These are phyloP conservation scores for Erodium chrysanthum DNA, from an alignment of 441 rosid genomes.

Conservation along the genomic window DNA sequence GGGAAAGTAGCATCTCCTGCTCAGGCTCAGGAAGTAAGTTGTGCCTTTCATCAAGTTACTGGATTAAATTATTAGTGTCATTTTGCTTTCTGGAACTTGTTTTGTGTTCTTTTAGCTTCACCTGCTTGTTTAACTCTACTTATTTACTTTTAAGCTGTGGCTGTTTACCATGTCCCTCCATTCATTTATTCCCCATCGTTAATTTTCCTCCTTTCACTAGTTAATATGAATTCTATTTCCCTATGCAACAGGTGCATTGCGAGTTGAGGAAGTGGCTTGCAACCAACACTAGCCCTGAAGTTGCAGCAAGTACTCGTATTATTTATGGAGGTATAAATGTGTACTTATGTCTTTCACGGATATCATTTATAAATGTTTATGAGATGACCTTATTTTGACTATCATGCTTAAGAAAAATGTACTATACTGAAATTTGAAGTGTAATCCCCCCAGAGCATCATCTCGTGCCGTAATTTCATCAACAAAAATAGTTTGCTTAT, in stretches of 20 bases:
- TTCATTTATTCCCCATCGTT: background rate
- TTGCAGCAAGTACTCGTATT: conserved; percentile 48
- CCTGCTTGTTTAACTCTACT: background rate
- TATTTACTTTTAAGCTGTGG: background rate
- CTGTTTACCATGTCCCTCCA: background rate
- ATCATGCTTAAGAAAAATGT: background rate
- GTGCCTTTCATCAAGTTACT: background rate
- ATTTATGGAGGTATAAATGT: conserved; percentile 52
- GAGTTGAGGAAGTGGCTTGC: conserved; percentile 60
- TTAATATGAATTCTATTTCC: background rate
- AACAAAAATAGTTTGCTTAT: background rate
- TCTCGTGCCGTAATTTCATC: background rate
- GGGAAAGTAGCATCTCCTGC: conserved; percentile 66
- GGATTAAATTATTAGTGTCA: background rate
- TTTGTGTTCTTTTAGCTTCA: background rate
- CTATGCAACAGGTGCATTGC: conserved; percentile 36
- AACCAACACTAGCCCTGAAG: conserved; percentile 41
- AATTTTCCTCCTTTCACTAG: background rate
- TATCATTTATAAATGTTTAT: background rate
- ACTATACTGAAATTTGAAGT: background rate
- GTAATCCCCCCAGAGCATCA: background rate
- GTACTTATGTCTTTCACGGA: background rate
- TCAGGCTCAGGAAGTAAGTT: conserved; percentile 66
- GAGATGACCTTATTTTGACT: background rate
- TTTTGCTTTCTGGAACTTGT: background rate